A percentile compares a stretch with the other conserved stretches of the same genome.
Evolutionary conservation across 2,329 filamentous ascomycete species (phyloP).

Genomic region (Leptographium lundbergii): DNA sequence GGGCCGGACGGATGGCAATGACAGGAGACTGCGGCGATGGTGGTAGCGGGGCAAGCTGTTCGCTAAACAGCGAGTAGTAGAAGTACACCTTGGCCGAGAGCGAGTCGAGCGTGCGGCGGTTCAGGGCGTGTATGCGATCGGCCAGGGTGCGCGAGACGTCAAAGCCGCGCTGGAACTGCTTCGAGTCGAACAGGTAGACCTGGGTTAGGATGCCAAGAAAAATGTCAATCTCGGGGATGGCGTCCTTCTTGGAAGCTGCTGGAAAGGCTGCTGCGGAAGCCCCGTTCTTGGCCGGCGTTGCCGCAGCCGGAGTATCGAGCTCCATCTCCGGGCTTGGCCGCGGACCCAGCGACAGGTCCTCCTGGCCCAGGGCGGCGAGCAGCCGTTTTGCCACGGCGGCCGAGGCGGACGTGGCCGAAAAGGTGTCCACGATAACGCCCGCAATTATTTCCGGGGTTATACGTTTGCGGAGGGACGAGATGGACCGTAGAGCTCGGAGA

Average conservation of each 20-base stretch:
- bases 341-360: slow-evolving; percentile 49
- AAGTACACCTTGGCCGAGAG: slow-evolving; percentile 94
- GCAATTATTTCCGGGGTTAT: slow-evolving; percentile 71
- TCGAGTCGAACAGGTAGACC: slow-evolving; percentile 79
- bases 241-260: slow-evolving; percentile 44
- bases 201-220: slow-evolving; percentile 79
- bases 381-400: slow-evolving; percentile 57
- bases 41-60: slow-evolving; percentile 76
- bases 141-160: slow-evolving; percentile 76
- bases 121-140: slow-evolving; percentile 75
- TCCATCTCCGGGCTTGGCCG: slow-evolving; percentile 56
- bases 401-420: slow-evolving; percentile 45
- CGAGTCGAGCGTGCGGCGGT: slow-evolving; percentile 87
- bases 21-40: slow-evolving; percentile 82
- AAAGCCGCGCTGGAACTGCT: slow-evolving; percentile 66
- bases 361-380: slow-evolving; percentile 55
- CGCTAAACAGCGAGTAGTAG: slow-evolving; percentile 92
- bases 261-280: neutral
- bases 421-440: slow-evolving; percentile 71
- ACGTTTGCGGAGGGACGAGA: slow-evolving; percentile 89
- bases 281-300: slow-evolving; percentile 30
- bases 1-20: slow-evolving; percentile 70
- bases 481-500: slow-evolving; percentile 83
- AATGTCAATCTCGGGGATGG: slow-evolving; percentile 75
- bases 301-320: slow-evolving; percentile 40